phyloP scores from a whole-genome alignment of 441 rosid genomes.

The Syzygium syzygioides region DNA sequence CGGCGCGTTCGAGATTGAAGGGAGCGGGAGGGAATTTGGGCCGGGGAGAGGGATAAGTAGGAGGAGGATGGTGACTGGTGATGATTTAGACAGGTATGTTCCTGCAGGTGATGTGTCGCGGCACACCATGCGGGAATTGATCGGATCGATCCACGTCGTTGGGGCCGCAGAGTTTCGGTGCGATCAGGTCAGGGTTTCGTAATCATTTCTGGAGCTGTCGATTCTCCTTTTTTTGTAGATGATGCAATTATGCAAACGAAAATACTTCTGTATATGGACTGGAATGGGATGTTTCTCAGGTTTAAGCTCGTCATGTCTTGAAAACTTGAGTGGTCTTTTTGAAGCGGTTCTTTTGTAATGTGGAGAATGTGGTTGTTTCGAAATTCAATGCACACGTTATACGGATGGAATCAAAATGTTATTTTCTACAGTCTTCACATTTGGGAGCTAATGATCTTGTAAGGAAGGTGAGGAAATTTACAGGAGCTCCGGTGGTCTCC shows the following conservation, averaged over 20 bases:
- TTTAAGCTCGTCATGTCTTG: not conserved
- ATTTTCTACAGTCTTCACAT: not conserved
- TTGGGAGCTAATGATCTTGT: not conserved
- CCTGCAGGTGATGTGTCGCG: conserved; percentile 34
- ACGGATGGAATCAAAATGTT: not conserved
- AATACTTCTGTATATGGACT: not conserved
- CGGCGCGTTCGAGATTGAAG: conserved; percentile 67
- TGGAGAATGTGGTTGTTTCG: not conserved
- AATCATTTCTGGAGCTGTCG: not conserved
- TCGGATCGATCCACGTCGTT: conserved; percentile 51
- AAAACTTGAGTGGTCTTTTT: not conserved
- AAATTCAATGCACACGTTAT: not conserved
- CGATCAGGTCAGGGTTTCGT: conserved; percentile 47
- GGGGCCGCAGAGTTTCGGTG: conserved; percentile 43
- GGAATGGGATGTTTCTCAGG: not conserved
- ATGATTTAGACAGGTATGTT: conserved; percentile 40
- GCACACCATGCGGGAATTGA: conserved; percentile 63
- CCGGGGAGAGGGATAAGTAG: not conserved
- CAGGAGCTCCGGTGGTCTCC: not conserved
- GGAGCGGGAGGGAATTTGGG: conserved; percentile 13
- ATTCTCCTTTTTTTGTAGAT: not conserved
- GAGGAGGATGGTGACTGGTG: conserved; percentile 35
- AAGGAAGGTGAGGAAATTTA: not conserved
- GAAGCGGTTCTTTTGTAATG: not conserved
- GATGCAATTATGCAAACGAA: not conserved